Percentiles rank a stretch among this genome's conserved stretches.
phyloP scores from a whole-genome alignment of 768 basidiomycete genomes.

The Tulasnella sp. region DNA sequence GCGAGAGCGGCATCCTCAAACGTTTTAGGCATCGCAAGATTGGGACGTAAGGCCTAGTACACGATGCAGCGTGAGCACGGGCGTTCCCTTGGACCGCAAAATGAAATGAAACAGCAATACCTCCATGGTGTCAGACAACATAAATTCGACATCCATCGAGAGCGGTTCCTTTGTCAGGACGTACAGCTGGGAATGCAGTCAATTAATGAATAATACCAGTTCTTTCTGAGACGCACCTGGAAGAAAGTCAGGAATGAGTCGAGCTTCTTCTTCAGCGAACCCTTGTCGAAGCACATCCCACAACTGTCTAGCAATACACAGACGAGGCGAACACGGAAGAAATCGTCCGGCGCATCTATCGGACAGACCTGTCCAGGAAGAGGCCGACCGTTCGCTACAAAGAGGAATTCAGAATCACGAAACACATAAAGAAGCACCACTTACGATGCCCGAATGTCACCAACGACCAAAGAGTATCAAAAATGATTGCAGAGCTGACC shows the following conservation, averaged over 20 bases:
- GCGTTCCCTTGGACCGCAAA: background rate
- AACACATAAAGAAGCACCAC: constrained; percentile 35
- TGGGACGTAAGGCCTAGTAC: constrained; percentile 77
- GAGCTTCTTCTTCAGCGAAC: constrained; percentile 85
- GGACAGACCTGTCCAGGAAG: constrained; percentile 67
- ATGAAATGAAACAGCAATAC: constrained; percentile 41
- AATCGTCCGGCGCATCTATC: constrained; percentile 92
- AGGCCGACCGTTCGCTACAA: constrained; percentile 80
- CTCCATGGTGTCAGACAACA: constrained; percentile 91
- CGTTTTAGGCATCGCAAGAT: constrained; percentile 61
- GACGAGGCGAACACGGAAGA: constrained; percentile 86
- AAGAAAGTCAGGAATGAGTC: constrained; percentile 92
- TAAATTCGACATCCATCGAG: constrained; percentile 99
- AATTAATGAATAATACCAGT: constrained; percentile 36
- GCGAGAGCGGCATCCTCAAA: constrained; percentile 81
- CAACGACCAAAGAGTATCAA: constrained; percentile 90
- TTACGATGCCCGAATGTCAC: constrained; percentile 94
- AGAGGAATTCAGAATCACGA: constrained; percentile 27
- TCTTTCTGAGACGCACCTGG: constrained; percentile 44
- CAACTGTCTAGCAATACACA: constrained; percentile 95
- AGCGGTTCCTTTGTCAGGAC: constrained; percentile 79
- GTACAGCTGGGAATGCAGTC: constrained; percentile 54
- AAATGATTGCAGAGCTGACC: constrained; percentile 81
- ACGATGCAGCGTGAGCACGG: background rate
- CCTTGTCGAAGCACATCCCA: constrained; percentile 96